Evolutionary conservation across 768 basidiomycete genomes (phyloP), one percentile per base, ranked within the genome.

Genomic region (Tremella yokohamensis): DNA sequence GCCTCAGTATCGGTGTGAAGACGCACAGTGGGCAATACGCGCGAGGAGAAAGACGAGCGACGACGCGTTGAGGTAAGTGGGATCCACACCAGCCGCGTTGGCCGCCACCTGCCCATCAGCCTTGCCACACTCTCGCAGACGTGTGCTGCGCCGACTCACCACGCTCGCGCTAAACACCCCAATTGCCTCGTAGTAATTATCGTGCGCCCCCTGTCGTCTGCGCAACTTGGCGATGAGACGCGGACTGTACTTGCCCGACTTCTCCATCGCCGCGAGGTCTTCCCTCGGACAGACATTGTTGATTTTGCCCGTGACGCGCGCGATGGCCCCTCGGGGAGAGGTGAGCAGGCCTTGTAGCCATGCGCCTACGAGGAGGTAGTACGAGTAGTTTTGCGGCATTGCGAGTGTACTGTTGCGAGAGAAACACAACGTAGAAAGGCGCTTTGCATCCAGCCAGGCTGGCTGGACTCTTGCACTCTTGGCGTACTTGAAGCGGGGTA

Each of bases 171-270:
- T 54, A 42, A 68, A 62, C 8, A 70, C 54, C 1, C 60, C 56
- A 44, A 70, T 38, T 25, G 53, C 64, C 45, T 73, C 71, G 24
- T 51, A 63, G 40, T 58, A 64, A 40, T 73, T 73, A 53, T 68
- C 54, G 49, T 73, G 69, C 3, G 64, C 61, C 16, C 63, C 66
- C 53, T 73, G 58, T 29, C 68, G 49, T 45, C 71, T 57, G 56
- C 58, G 65, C n/a, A 73, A 49, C 58, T 63, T 66, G 15, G 49
- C 64, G 40, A 70, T 48, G 8, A 60, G 34, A 12, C 48, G 49
- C 8, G 64, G 62, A 15, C 56, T 52, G 38, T 61, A 49, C 40
- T 73, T 70, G 8, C 65, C 66, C n/a, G 34, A 39, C 44, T 66
- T 66, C 49, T 70, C 68, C 29, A 70, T 60, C 25, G 42, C 38